A percentile compares a stretch with the other conserved stretches of the same genome.
Evolutionary conservation across 23 red algal genomes (phyloP).

Genomic region (Porphyridium purpureum): DNA sequence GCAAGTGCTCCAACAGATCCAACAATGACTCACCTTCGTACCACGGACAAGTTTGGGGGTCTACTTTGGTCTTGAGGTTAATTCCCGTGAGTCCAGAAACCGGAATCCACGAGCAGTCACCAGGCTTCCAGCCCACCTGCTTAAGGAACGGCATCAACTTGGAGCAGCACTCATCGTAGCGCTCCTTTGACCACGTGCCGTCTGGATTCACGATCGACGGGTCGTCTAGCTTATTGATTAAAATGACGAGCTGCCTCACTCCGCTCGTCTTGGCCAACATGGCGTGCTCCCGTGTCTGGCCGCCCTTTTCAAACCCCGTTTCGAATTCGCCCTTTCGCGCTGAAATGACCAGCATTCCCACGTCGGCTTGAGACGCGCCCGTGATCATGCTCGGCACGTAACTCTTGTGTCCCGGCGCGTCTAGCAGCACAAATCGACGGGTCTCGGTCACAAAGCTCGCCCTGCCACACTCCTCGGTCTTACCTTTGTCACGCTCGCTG

Average conservation of each 20-base stretch:
- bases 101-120: conserved; percentile 78
- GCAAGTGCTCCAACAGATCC: conserved; percentile 50
- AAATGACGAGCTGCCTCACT: conserved; percentile 71
- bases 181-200: conserved; percentile 58
- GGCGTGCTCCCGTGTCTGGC: conserved; percentile 94
- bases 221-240: conserved; percentile 94
- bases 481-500: conserved; percentile 85
- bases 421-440: conserved; percentile 75
- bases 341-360: conserved; percentile 95
- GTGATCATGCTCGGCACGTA: conserved; percentile 97
- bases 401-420: conserved; percentile 97
- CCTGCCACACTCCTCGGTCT: conserved; percentile 90
- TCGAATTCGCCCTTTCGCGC: conserved; percentile 99
- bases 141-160: conserved; percentile 78
- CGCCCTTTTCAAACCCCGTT: conserved; percentile 89
- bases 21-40: conserved; percentile 67
- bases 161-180: conserved; percentile 58
- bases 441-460: conserved; percentile 71
- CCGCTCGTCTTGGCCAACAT: conserved; percentile 97
- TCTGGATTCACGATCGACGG: conserved; percentile 46
- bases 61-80: conserved; percentile 47
- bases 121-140: conserved; percentile 69
- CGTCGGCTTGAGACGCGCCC: conserved; percentile 83
- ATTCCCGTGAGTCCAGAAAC: conserved; percentile 68
- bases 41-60: conserved; percentile 33